Base-by-base conservation (phyloP, 345 rosid species). In the Anastatica hierochuntica region DNA sequence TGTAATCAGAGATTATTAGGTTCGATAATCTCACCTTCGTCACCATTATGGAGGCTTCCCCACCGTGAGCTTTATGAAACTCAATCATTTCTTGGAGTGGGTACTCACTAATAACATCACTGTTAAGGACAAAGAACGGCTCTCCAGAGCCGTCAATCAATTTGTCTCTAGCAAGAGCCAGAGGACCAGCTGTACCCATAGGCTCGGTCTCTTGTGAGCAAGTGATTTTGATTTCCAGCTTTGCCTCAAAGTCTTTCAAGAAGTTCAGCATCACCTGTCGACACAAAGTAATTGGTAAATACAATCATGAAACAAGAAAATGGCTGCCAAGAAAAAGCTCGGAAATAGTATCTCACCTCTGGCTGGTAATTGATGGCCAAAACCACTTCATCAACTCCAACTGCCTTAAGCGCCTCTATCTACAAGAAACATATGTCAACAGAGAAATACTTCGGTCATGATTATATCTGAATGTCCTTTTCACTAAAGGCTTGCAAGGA, bases 181-280 rank as follows among this genome's bases (percentile, higher is more conserved):
- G 77, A 64, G 98, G 98, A 71, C 98, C 98, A 70, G 98, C 97
- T 2, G 98, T 92, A 49, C 98, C 98, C 16, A 92, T 76, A 2
- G 98, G 98, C 78, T 92, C 98, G 3, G 98, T 92, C 83, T 92
- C 98, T 68, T 85, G 98, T 34, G 97, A 92, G 74, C 95, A 92
- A 21, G 85, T 85, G 74, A 92, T 92, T 68, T 66, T 92, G 65
- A 92, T 88, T 23, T 84, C 95, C 11, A 92, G 80, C 70, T 88
- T 85, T 13, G 86, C 60, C 74, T 92, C 98, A 63, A 81, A 88
- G 14, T 83, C 94, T 50, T 92, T 92, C 79, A 88, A 66, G 74
- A 92, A 92, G 76, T 79, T 88, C 49, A 88, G 56, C 98, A 92
- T 92, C 63, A 88, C 82, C 96, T 90, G 74, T 13, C 0, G 14